phyloP scores from a whole-genome alignment of 2,329 filamentous ascomycete genomes.

The Penicillium sp. region DNA sequence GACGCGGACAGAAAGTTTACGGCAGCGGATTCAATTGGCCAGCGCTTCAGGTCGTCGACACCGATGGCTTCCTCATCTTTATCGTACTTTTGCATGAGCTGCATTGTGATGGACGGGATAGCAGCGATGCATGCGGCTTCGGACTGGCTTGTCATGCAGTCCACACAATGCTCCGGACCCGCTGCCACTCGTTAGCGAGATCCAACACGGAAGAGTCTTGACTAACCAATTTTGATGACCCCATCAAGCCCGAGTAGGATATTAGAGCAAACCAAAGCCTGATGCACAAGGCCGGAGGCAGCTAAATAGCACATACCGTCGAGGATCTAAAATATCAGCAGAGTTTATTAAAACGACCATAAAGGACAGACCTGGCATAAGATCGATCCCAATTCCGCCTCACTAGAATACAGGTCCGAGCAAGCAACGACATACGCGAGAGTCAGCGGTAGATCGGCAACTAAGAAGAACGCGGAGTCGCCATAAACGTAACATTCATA shows the following conservation, averaged over 20 bases:
- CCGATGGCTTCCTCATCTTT: slow-evolving; percentile 32
- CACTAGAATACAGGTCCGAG: slow-evolving; percentile 12
- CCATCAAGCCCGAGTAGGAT: slow-evolving; percentile 28
- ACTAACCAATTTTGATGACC: slow-evolving; percentile 28
- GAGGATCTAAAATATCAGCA: slow-evolving; percentile 19
- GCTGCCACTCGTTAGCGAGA: slow-evolving; percentile 3
- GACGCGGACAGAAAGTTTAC: slow-evolving; percentile 3
- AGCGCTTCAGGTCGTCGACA: slow-evolving; percentile 25
- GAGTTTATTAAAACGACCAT: background rate
- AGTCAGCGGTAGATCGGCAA: slow-evolving; percentile 16
- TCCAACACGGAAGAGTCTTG: background rate
- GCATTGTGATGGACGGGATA: slow-evolving; percentile 28
- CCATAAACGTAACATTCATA: slow-evolving; percentile 13
- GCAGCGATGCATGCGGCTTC: slow-evolving; percentile 3
- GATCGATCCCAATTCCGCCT: slow-evolving; percentile 17
- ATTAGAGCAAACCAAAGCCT: slow-evolving; percentile 26
- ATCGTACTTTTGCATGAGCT: slow-evolving; percentile 35
- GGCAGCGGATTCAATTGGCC: slow-evolving; percentile 5
- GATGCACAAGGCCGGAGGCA: slow-evolving; percentile 18
- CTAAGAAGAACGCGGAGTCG: slow-evolving; percentile 7
- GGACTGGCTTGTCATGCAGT: background rate
- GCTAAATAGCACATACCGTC: slow-evolving; percentile 21
- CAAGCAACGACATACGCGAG: slow-evolving; percentile 15
- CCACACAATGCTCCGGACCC: background rate
- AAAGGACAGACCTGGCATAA: slow-evolving; percentile 11